phyloP scores from a whole-genome alignment of 768 basidiomycete species.

The Kwoniella sp. region DNA sequence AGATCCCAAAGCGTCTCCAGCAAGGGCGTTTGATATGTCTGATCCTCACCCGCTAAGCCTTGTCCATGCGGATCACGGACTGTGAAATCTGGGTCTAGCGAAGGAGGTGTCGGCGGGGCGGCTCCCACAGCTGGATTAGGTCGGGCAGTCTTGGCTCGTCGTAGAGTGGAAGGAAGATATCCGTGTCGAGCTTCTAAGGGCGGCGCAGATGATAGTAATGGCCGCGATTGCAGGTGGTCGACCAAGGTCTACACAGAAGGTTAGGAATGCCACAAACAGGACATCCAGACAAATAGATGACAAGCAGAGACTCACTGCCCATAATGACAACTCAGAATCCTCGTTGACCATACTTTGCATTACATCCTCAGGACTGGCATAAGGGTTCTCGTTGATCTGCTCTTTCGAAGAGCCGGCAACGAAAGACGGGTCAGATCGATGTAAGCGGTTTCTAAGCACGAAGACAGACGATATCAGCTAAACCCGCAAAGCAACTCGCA shows the following conservation, averaged over 20 bases:
- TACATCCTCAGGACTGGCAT: conserved; percentile 45
- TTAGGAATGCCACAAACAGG: not conserved
- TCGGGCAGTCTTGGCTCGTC: conserved; percentile 29
- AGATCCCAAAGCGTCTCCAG: conserved; percentile 76
- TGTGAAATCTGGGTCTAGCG: conserved; percentile 50
- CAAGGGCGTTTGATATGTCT: conserved; percentile 81
- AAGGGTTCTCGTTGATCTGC: conserved; percentile 36
- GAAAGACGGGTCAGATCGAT: conserved; percentile 36
- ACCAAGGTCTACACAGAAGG: conserved; percentile 33
- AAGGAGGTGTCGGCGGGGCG: conserved; percentile 11
- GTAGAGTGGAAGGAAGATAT: conserved; percentile 46
- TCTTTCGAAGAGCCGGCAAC: conserved; percentile 26
- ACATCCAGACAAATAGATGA: conserved; percentile 1
- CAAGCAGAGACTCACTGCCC: conserved; percentile 33
- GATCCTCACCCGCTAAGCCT: conserved; percentile 49
- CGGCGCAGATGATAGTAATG: conserved; percentile 35
- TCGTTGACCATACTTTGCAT: conserved; percentile 44
- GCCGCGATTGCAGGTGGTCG: conserved; percentile 48
- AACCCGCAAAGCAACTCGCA: not conserved
- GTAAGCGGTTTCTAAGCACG: conserved; percentile 37
- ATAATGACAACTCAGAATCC: conserved; percentile 42
- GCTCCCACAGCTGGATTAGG: conserved; percentile 15
- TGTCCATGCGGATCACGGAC: conserved; percentile 47
- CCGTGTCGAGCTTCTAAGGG: conserved; percentile 50
- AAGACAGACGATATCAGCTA: not conserved